Base-by-base conservation (phyloP, 2,329 filamentous ascomycete species). In the Xylaria sp. region DNA sequence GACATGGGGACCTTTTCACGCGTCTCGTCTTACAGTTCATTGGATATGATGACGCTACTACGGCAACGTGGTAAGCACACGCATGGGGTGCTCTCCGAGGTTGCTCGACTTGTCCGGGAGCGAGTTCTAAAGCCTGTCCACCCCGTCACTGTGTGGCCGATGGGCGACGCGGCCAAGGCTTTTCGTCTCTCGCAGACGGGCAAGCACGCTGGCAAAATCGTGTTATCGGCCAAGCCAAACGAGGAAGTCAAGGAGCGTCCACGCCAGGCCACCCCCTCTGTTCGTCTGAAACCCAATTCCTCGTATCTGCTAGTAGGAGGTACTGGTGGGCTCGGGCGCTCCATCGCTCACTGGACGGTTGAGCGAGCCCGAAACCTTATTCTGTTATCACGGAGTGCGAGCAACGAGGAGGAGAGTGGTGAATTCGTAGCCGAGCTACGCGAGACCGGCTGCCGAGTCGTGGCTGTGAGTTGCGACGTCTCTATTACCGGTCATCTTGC, bases 1-100 rank as follows among this genome's bases (percentile, higher is more conserved):
- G 78, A 80, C 5, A 83, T 83, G 80, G 66, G 72, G 1, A 74
- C 76, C 0, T 83, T 84, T 10, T 25, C 52, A 75, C 77, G 4
- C 66, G 61, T 39, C 74, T 74, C 31, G 67, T 75, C 20, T 51
- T 76, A 70, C 41, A 67, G 66, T 1, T 64, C 69, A 1, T 58
- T 75, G 1, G 74, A 75, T 62, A 52, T 75, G 12, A 3, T 39
- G 10, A 3, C 31, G 54, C 15, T 56, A 1, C 15, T 39, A 3
- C 15, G 39, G 1, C 56, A 58, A 12, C n/a, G 39, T 2, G 56
- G 56, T 6, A 3, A 9, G 1, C 1, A 4, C 6, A 31, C 46
- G 2, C 25, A 46, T 3, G n/a, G 39, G 1, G 20, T 23, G 18
- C 18, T 58, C 1, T 2, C 2, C 12, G 36, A 58, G 39, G 13